Evolutionary conservation across 2,329 filamentous ascomycete genomes (phyloP).

Genomic region (Tolypocladium pustulatum): DNA sequence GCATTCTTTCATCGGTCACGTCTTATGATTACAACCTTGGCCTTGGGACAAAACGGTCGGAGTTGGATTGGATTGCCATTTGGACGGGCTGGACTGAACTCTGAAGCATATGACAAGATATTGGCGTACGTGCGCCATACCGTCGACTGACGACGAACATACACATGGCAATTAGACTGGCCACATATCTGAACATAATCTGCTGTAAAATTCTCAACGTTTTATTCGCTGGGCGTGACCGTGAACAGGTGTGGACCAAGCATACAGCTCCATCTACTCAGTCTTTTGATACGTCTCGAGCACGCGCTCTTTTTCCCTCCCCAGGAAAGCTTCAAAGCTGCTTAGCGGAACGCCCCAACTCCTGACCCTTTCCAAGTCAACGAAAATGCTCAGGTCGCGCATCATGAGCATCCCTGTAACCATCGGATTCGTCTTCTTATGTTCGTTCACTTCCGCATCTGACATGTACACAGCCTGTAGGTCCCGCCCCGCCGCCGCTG

Average conservation of each 20-base stretch:
- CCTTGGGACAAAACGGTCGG: neutral
- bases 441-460: constrained; percentile 26
- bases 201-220: neutral
- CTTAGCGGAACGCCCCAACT: constrained; percentile 28
- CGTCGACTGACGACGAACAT: neutral
- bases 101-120: neutral
- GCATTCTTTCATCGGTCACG: neutral
- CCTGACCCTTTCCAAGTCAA: constrained; percentile 23
- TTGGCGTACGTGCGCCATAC: neutral
- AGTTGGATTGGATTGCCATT: neutral
- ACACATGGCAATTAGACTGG: neutral
- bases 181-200: neutral
- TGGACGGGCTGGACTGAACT: neutral
- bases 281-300: constrained; percentile 15
- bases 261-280: neutral
- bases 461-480: constrained; percentile 27
- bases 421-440: constrained; percentile 24
- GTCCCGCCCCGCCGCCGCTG: constrained; percentile 19
- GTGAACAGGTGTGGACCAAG: neutral
- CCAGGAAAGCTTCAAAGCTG: constrained; percentile 32
- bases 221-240: no score
- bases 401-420: constrained; percentile 24
- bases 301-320: constrained; percentile 24
- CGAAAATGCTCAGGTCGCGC: constrained; percentile 21
- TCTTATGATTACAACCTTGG: neutral